phyloP scores from a whole-genome alignment of 176 grass and related monocot genomes.

The Avena eriantha region DNA sequence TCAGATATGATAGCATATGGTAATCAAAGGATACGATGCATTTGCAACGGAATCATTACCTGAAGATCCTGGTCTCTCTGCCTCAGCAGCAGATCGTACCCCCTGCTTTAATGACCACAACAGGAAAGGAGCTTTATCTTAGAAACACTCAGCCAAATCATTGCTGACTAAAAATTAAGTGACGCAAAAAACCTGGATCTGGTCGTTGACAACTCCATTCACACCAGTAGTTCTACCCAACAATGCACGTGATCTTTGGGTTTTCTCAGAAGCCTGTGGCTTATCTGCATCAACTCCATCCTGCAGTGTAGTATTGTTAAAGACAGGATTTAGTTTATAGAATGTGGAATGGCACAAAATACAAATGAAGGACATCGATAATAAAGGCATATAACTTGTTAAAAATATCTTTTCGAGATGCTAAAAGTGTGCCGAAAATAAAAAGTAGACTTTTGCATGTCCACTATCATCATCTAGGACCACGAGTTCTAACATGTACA shows the following conservation, averaged over 20 bases:
- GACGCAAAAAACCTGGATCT: constrained; percentile 71
- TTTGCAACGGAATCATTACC: constrained; percentile 59
- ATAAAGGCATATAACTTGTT: not conserved
- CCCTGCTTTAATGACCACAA: constrained; percentile 59
- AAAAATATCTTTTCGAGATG: not conserved
- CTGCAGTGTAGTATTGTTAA: constrained; percentile 40
- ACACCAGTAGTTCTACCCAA: constrained; percentile 71
- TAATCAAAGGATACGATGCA: not conserved
- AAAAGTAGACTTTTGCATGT: not conserved
- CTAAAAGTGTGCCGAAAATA: not conserved
- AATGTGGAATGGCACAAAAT: not conserved
- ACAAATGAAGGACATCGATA: not conserved
- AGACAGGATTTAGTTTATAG: constrained; percentile 14
- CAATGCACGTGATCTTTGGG: constrained; percentile 65
- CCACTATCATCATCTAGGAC: not conserved
- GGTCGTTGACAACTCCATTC: constrained; percentile 85
- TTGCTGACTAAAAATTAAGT: constrained; percentile 6
- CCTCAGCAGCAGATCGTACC: constrained; percentile 63
- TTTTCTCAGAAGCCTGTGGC: constrained; percentile 70
- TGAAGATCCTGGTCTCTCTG: constrained; percentile 82
- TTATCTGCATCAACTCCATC: constrained; percentile 82
- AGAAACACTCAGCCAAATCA: not conserved
- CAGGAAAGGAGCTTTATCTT: constrained; percentile 22
- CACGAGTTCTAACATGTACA: constrained; percentile 20
- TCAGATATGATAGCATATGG: constrained; percentile 20